Base-by-base conservation (phyloP, 208 protist species). In the Trypanosoma mega region DNA sequence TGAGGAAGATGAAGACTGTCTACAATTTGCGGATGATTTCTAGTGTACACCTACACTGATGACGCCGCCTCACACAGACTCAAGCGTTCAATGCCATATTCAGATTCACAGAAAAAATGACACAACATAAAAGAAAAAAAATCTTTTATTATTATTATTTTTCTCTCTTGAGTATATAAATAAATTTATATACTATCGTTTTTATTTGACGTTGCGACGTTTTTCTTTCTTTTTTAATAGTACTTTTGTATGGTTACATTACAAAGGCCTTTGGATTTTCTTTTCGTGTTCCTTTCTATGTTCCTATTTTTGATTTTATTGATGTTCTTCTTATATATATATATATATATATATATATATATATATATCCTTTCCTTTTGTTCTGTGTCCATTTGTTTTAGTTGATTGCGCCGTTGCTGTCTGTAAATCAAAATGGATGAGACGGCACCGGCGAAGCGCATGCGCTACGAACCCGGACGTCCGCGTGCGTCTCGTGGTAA, bases 11-110 rank as follows among this genome's bases (percentile, higher is more conserved):
- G 78, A 85, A 29, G 79, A 88, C 47, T 83, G 78, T 39, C 59
- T 92, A 48, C 78, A 88, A 60, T 68, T 92, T 7, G 85, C 68
- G 2, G 85, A 91, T 55, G 80, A 80, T 45, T 50, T 88, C n/a
- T 88, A 72, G 33, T 41, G 36, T 18, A 41, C n/a, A n/a, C 9
- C 20, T 11, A 12, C n/a, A 51, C 3, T 27, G n/a, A n/a, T n/a
- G n/a, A n/a, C n/a, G n/a, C n/a, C n/a, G n/a, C n/a, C n/a, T n/a
- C n/a, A n/a, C n/a, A n/a, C n/a, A n/a, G n/a, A n/a, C n/a, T n/a
- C n/a, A n/a, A n/a, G n/a, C n/a, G n/a, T n/a, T 61, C 5, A 14
- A 1, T 18, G 24, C 58, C 18, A n/a, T 20, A 18, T 57, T 20
- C 48, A 7, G 18, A 37, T 51, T 31, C 3, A 31, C 39, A 39